These are phyloP conservation scores for Uronychia setigera DNA, from an alignment of 73 alveolate species.

Conservation along the genomic window DNA sequence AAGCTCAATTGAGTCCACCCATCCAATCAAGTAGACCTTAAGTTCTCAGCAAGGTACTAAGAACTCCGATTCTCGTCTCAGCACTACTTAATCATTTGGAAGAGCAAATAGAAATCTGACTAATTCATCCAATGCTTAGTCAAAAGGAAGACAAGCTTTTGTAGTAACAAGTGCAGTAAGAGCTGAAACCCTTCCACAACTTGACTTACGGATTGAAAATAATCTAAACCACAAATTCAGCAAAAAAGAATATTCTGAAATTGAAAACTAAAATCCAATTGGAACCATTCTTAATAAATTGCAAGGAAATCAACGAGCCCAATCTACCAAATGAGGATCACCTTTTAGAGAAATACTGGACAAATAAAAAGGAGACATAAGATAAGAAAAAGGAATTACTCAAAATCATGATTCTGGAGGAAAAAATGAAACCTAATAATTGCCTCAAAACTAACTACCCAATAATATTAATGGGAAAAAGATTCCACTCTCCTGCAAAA, in stretches of 20 bases:
- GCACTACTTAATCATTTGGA: background rate
- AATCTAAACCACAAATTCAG: background rate
- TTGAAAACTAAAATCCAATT: background rate
- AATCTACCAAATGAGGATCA: background rate
- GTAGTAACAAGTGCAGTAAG: background rate
- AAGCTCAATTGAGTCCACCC: background rate
- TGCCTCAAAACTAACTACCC: too few species aligned
- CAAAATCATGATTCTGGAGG: too few species aligned
- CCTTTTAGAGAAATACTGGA: background rate
- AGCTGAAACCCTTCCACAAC: background rate
- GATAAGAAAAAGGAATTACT: background rate
- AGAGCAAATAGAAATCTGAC: background rate
- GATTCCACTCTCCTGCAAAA: background rate
- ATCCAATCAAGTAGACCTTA: too few species aligned
- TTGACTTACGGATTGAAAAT: background rate
- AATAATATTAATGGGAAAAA: background rate
- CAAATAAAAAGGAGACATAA: background rate
- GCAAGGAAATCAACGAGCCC: background rate
- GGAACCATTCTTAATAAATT: background rate
- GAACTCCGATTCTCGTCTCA: background rate
- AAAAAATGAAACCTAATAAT: too few species aligned
- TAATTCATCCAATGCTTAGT: background rate
- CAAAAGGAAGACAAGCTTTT: background rate
- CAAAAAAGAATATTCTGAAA: background rate
- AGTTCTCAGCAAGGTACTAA: background rate